Percentiles rank a stretch among this genome's conserved stretches.
These are phyloP conservation scores for Suhomyces kilbournensis DNA, from an alignment of 805 yeast species.

Conservation along the genomic window DNA sequence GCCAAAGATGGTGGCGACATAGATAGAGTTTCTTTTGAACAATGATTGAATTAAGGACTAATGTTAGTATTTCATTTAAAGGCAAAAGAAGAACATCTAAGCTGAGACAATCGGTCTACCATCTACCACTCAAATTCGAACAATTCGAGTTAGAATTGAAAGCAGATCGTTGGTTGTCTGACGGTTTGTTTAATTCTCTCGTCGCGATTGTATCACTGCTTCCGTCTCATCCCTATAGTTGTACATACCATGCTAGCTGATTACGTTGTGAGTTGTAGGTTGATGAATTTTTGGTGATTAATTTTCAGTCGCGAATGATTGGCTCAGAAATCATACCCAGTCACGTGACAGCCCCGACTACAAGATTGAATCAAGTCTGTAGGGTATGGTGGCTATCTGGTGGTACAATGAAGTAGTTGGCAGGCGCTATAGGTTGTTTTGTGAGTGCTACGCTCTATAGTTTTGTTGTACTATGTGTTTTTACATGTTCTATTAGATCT, in stretches of 20 bases:
- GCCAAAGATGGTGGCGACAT: constrained; percentile 77
- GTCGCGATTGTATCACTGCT: neutral
- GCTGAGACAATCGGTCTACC: neutral
- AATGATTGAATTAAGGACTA: constrained; percentile 20
- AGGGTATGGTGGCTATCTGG: too few relatives aligned
- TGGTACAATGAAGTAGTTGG: too few relatives aligned
- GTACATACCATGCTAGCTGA: neutral
- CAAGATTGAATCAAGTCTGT: too few relatives aligned
- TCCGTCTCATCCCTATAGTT: neutral
- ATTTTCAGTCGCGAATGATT: constrained; percentile 6
- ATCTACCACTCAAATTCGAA: neutral
- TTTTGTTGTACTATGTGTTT: too few relatives aligned
- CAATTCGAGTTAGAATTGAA: neutral
- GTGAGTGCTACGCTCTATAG: too few relatives aligned
- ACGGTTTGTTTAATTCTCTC: neutral
- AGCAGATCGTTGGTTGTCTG: too few relatives aligned
- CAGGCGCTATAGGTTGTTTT: too few relatives aligned
- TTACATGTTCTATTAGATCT: neutral
- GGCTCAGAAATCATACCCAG: neutral
- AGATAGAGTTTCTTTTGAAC: constrained; percentile 83
- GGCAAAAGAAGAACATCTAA: neutral
- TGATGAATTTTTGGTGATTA: constrained; percentile 2
- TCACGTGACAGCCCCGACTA: neutral
- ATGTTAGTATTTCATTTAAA: constrained; percentile 16
- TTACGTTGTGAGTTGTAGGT: neutral